Percentiles rank a stretch among this genome's conserved stretches.
These are phyloP conservation scores for Pelargonium fulgidum DNA, from an alignment of 441 rosid species.

Conservation along the genomic window DNA sequence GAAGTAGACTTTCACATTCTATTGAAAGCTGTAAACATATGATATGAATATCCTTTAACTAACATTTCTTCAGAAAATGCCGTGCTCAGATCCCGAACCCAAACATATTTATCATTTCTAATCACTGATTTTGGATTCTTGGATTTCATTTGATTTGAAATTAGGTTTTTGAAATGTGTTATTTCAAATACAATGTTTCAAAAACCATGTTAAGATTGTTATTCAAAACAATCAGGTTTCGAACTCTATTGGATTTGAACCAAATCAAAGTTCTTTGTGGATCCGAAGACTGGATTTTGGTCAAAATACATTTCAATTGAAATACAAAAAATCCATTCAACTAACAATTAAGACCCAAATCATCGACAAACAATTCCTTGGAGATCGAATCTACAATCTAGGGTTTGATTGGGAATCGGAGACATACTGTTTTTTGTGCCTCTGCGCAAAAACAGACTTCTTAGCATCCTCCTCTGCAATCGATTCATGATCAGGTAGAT, in stretches of 20 bases:
- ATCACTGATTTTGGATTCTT: not conserved
- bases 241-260: too few relatives aligned
- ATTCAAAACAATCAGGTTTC: too few relatives aligned
- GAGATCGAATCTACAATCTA: not conserved
- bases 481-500: not conserved
- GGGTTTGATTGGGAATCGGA: not conserved
- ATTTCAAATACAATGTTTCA: too few relatives aligned
- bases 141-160: too few relatives aligned
- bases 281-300: too few relatives aligned
- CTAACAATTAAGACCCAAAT: not conserved
- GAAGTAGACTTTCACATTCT: too few relatives aligned
- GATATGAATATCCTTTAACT: not conserved
- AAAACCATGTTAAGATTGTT: too few relatives aligned
- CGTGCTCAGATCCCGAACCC: not conserved
- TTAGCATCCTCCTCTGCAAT: slow-evolving; percentile 78
- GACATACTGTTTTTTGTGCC: slow-evolving; percentile 45
- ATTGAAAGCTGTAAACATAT: not conserved
- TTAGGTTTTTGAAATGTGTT: too few relatives aligned
- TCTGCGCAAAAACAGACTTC: slow-evolving; percentile 65
- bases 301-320: too few relatives aligned
- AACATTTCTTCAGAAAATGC: not conserved
- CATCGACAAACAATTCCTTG: not conserved
- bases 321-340: not conserved
- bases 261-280: too few relatives aligned
- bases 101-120: not conserved